Base-by-base conservation (phyloP, 1,284 basidiomycete species). In the Rhodotorula sp. region DNA sequence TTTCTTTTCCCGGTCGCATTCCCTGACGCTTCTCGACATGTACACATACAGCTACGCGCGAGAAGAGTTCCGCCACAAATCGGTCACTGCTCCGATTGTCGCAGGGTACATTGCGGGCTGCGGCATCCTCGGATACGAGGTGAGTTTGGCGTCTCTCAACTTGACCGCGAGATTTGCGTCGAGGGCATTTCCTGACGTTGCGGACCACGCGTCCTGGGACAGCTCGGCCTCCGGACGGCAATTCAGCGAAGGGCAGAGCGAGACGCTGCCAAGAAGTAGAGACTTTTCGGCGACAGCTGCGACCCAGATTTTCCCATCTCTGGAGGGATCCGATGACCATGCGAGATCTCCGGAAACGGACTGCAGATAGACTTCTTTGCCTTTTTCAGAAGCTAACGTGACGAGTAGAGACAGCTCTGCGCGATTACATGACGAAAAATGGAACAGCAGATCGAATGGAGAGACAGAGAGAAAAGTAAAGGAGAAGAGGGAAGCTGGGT, bases 51-150 rank as follows among this genome's bases (percentile, higher is more conserved):
- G 70, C 43, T 72, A 77, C 61, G 70, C 74, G 0, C 63, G 76
- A 2, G 76, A 77, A 60, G 74, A 70, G 62, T 76, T 74, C 52
- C 52, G 76, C 28, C 74, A 74, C 69, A 76, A 76, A 67, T 62
- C 60, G 26, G 76, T 76, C 14, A 72, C 71, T 43, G 74, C 74
- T 28, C 59, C 72, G 6, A 63, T 69, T 2, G 67, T 62, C 15
- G 61, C 59, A 16, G 74, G 76, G 1, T 68, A 69, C 59, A 72
- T 77, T 21, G 60, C 54, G 12, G 70, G 66, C 15, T 71, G 70
- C 59, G 70, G 70, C 2, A 59, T 68, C 31, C 43, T 59, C 56
- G 71, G 71, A 2, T 72, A 72, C 64, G 67, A 72, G 19, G 70
- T 71, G 55, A 38, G 70, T 49, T 49, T 2, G 38, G 34, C 34